Evolutionary conservation across 495 filamentous ascomycete genomes (phyloP), one percentile per base, ranked within the genome.

Genomic region (Penicillium arizonense): DNA sequence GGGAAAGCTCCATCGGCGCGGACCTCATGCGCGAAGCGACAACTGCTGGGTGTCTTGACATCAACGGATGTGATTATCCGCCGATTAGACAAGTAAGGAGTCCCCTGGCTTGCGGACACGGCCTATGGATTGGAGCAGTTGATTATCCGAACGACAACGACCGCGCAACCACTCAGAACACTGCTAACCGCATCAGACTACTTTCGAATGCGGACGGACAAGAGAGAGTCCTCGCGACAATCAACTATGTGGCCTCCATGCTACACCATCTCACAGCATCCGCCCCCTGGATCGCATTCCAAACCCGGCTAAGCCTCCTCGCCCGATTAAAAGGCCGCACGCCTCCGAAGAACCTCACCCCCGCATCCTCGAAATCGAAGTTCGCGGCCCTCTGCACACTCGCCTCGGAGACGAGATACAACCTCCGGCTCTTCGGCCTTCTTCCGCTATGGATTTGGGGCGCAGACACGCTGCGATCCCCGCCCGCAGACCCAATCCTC

Each of bases 401-500:
- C 48, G 64, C 86, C 55, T 84, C 85, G 57, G 90, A 93, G 73
- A 79, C 83, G 42, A 75, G 91, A 38, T 87, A 86, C 38, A 90
- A 90, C 58, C 67, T 87, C 46, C 83, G 93, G 1, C 78, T 97
- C 3, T 90, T 88, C 80, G 90, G 85, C 0, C 74, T 96, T 11
- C 62, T 96, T 13, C 78, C 82, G 3, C 85, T 97, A 58, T 95
- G 87, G 70, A 76, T 80, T 26, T 91, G 88, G 87, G 87, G 77
- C 9, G 77, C 78, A 5, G 57, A 72, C 0, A 78, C 84, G 0
- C 58, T 86, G 3, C 69, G 73, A 40, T 63, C 63, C 3, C 81
- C 82, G 1, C 81, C 80, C 6, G 36, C 65, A 0, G 73, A 83
- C 58, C 62, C 50, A 39, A 42, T 79, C 37, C 54, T 82, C 49